Evolutionary conservation across 495 filamentous ascomycete species (phyloP).

Genomic region (Melanomma pulvis-pyrius): DNA sequence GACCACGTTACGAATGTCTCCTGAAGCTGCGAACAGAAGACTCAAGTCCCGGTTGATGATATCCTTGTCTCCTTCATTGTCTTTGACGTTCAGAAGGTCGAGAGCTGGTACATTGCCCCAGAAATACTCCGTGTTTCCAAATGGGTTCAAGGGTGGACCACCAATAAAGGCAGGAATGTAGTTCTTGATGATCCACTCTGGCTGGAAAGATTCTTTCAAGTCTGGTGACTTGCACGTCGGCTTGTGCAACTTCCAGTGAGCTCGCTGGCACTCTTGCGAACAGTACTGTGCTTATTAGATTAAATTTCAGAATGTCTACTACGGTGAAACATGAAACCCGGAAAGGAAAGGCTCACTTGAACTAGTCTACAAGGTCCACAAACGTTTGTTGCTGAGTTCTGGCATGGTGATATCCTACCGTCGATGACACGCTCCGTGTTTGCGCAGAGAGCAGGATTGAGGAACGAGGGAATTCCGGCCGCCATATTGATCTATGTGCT

Average conservation of each 20-base stretch:
- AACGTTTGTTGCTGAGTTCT: not conserved
- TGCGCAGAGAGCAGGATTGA: conserved; percentile 10
- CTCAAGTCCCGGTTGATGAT: conserved; percentile 40
- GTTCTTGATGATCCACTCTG: conserved; percentile 36
- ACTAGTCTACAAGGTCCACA: conserved; percentile 29
- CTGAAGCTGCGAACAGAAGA: conserved; percentile 53
- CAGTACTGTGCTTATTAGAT: conserved; percentile 44
- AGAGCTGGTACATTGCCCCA: conserved; percentile 53
- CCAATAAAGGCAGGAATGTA: conserved; percentile 41
- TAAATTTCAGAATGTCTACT: not conserved
- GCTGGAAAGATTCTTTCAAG: conserved; percentile 40
- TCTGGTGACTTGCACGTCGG: conserved; percentile 44
- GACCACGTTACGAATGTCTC: conserved; percentile 52
- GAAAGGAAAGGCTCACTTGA: conserved; percentile 8
- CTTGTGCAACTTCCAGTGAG: conserved; percentile 48
- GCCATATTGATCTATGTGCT: not conserved
- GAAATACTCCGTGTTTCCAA: conserved; percentile 41
- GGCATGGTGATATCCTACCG: conserved; percentile 8
- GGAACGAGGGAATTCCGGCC: not conserved
- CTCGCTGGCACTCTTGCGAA: conserved; percentile 44
- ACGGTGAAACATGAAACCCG: not conserved
- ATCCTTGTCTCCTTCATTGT: conserved; percentile 48
- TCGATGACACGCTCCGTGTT: conserved; percentile 7
- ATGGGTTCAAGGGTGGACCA: not conserved
- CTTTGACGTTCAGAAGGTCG: conserved; percentile 48